These are phyloP conservation scores for Hortiboletus campestris DNA, from an alignment of 768 basidiomycete genomes.

Conservation along the genomic window DNA sequence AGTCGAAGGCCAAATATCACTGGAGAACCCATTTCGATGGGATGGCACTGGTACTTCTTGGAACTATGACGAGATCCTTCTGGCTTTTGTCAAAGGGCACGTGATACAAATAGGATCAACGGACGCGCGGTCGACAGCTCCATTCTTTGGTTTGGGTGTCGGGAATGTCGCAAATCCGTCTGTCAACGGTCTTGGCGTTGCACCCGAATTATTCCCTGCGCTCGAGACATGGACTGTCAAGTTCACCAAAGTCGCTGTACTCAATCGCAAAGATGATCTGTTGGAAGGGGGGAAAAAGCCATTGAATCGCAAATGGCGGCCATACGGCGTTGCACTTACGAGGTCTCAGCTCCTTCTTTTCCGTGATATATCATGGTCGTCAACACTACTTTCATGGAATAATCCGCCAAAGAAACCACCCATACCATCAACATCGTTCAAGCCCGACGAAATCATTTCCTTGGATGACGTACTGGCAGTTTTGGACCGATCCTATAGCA, in stretches of 20 bases:
- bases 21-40: constrained; percentile 63
- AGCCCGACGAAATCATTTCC: constrained; percentile 84
- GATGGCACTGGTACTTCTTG: constrained; percentile 64
- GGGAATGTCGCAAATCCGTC: constrained; percentile 35
- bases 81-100: constrained; percentile 59
- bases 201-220: constrained; percentile 24
- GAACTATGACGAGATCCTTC: constrained; percentile 64
- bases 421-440: constrained; percentile 47
- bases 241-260: constrained; percentile 75
- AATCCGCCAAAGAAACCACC: constrained; percentile 35
- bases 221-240: constrained; percentile 51
- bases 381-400: constrained; percentile 44
- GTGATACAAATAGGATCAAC: constrained; percentile 53
- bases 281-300: constrained; percentile 75
- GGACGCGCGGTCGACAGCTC: constrained; percentile 39
- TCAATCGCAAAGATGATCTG: constrained; percentile 80
- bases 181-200: constrained; percentile 26
- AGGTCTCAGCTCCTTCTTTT: constrained; percentile 91
- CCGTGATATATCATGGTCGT: constrained; percentile 63
- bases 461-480: constrained; percentile 79
- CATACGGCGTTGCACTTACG: constrained; percentile 82
- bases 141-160: constrained; percentile 43
- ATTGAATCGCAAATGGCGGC: constrained; percentile 81
- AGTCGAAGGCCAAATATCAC: constrained; percentile 55
- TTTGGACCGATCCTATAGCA: constrained; percentile 71